phyloP scores from a whole-genome alignment of 768 basidiomycete species.

The Pulveroboletus frians region DNA sequence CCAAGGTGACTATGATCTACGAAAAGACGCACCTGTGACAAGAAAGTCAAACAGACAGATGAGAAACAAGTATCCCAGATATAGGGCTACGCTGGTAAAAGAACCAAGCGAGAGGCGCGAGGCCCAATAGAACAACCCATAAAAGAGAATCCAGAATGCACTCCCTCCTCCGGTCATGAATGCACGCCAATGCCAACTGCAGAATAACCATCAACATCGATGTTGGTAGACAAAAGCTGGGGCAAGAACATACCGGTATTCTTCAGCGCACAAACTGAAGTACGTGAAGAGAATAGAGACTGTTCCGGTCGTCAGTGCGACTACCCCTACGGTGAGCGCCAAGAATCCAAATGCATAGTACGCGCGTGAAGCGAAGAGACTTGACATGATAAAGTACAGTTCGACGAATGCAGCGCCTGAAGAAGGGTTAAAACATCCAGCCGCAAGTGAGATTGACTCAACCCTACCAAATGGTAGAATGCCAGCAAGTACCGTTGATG shows the following conservation, averaged over 20 bases:
- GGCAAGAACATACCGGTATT: slow-evolving; percentile 62
- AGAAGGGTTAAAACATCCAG: background rate
- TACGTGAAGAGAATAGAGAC: slow-evolving; percentile 87
- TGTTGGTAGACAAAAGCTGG: background rate
- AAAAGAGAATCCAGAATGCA: slow-evolving; percentile 85
- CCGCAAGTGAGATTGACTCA: slow-evolving; percentile 3
- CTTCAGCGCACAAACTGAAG: slow-evolving; percentile 90
- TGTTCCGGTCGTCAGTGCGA: slow-evolving; percentile 83
- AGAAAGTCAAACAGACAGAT: slow-evolving; percentile 83
- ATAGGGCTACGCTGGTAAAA: slow-evolving; percentile 73
- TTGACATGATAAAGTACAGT: slow-evolving; percentile 86
- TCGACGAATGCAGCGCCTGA: slow-evolving; percentile 95
- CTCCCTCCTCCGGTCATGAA: slow-evolving; percentile 91
- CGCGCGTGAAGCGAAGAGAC: slow-evolving; percentile 84
- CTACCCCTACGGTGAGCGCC: slow-evolving; percentile 78
- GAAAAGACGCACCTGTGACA: slow-evolving; percentile 57
- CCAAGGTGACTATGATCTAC: background rate
- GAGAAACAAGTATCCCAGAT: slow-evolving; percentile 86
- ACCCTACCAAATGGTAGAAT: slow-evolving; percentile 81
- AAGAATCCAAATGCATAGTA: slow-evolving; percentile 98
- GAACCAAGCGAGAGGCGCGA: slow-evolving; percentile 83
- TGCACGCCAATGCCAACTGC: slow-evolving; percentile 95
- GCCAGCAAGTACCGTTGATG: slow-evolving; percentile 76
- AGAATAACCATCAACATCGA: slow-evolving; percentile 1
- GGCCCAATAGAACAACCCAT: slow-evolving; percentile 86